Percentiles rank a stretch among this genome's conserved stretches.
These are phyloP conservation scores for Candolleomyces aberdarensis DNA, from an alignment of 768 basidiomycete species.

Conservation along the genomic window DNA sequence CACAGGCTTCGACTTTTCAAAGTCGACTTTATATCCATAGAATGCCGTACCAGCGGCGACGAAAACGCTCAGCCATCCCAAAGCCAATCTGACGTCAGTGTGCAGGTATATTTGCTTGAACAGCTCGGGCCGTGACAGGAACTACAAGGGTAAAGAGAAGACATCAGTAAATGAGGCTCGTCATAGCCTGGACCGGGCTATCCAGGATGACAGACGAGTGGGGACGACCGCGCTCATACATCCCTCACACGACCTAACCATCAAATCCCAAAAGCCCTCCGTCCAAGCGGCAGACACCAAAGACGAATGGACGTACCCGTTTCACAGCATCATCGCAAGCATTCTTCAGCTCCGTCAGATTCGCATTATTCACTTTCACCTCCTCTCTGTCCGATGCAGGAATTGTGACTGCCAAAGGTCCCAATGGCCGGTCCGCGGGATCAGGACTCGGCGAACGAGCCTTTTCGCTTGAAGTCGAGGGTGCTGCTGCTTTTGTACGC, in stretches of 20 bases:
- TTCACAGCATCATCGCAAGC: slow-evolving; percentile 87
- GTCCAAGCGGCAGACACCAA: background rate
- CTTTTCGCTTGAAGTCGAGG: background rate
- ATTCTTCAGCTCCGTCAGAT: slow-evolving; percentile 58
- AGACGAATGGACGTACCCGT: slow-evolving; percentile 52
- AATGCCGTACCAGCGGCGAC: slow-evolving; percentile 78
- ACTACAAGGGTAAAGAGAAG: slow-evolving; percentile 44
- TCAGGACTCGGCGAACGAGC: slow-evolving; percentile 10
- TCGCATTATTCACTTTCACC: slow-evolving; percentile 61
- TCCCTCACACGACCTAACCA: background rate
- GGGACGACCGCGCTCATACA: background rate
- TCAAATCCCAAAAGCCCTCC: no score
- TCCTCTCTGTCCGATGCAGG: slow-evolving; percentile 45
- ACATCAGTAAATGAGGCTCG: background rate
- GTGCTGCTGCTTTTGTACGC: slow-evolving; percentile 2
- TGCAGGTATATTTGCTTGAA: slow-evolving; percentile 88
- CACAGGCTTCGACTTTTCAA: slow-evolving; percentile 81
- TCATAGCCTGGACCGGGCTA: no score
- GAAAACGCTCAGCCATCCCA: slow-evolving; percentile 86
- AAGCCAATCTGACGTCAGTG: slow-evolving; percentile 80
- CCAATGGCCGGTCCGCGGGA: slow-evolving; percentile 44
- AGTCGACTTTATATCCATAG: slow-evolving; percentile 86
- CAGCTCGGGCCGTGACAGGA: slow-evolving; percentile 71
- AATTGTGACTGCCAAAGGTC: slow-evolving; percentile 49
- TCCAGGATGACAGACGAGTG: no score